Evolutionary conservation across 768 basidiomycete genomes (phyloP).

Genomic region (Filobasidium floriforme): DNA sequence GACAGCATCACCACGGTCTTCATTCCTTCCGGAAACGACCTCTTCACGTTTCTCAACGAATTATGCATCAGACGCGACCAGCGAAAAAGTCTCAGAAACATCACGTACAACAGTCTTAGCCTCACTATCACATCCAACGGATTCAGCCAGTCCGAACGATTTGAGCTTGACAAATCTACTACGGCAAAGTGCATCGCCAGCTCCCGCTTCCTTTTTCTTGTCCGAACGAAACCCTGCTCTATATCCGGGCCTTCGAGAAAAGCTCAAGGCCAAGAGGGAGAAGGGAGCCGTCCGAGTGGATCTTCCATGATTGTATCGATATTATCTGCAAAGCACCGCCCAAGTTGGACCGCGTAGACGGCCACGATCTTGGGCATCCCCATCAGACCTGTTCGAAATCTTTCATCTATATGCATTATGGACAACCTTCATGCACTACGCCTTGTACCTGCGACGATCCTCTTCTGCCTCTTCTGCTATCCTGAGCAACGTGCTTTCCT

Average conservation of each 20-base stretch:
- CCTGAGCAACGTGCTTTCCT: conserved; percentile 32
- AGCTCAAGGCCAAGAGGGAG: neutral
- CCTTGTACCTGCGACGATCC: neutral
- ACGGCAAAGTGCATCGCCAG: too few relatives aligned
- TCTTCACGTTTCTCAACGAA: too few relatives aligned
- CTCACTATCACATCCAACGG: neutral
- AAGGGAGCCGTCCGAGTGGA: too few relatives aligned
- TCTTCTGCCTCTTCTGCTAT: conserved; percentile 20
- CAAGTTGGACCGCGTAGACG: too few relatives aligned
- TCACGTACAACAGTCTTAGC: neutral
- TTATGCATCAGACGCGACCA: too few relatives aligned
- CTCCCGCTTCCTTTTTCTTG: neutral
- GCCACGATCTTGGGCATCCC: neutral
- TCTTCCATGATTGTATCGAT: too few relatives aligned
- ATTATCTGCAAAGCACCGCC: too few relatives aligned
- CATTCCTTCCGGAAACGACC: too few relatives aligned
- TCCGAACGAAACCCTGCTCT: neutral
- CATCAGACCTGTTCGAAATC: neutral
- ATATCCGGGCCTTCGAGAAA: neutral
- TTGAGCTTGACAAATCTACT: too few relatives aligned
- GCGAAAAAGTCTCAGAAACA: neutral
- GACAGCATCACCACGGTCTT: too few relatives aligned
- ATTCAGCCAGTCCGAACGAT: too few relatives aligned
- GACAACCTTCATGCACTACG: neutral
- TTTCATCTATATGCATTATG: neutral